These are phyloP conservation scores for Rhazya stricta DNA, from an alignment of 257 asterid species.

Conservation along the genomic window DNA sequence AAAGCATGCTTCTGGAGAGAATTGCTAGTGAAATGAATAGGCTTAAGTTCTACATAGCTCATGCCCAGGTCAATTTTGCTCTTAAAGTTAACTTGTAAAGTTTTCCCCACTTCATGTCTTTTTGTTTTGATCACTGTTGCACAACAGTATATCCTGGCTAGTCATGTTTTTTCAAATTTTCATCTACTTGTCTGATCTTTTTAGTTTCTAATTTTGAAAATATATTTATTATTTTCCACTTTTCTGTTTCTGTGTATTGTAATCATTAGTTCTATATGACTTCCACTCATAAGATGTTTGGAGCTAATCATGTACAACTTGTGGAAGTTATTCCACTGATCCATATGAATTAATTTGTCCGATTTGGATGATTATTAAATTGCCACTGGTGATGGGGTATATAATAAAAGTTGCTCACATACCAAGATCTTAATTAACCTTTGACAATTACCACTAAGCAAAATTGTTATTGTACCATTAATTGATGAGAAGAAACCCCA, in stretches of 20 bases:
- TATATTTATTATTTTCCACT: background rate
- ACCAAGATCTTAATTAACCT: background rate
- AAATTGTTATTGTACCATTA: background rate
- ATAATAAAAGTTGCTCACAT: background rate
- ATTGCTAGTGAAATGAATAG: conserved; percentile 97
- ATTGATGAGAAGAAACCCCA: background rate
- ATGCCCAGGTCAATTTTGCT: conserved; percentile 67
- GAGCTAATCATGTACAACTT: background rate
- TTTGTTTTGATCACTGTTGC: background rate
- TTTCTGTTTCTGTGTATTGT: background rate
- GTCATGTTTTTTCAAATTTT: background rate
- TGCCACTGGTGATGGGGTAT: background rate
- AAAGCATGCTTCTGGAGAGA: conserved; percentile 94
- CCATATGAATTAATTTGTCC: background rate
- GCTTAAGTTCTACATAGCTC: conserved; percentile 77
- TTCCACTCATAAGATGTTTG: background rate
- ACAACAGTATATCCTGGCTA: background rate
- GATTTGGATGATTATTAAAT: background rate
- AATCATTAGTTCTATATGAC: background rate
- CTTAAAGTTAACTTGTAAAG: conserved; percentile 1
- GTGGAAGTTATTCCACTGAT: background rate
- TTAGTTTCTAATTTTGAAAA: background rate
- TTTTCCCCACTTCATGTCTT: background rate
- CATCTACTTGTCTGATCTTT: background rate
- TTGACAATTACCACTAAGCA: background rate